A percentile compares a stretch with the other conserved stretches of the same genome.
Conservation (phyloP, 2,329 filamentous ascomycete species). For the Aspergillus sclerotialis region DNA sequence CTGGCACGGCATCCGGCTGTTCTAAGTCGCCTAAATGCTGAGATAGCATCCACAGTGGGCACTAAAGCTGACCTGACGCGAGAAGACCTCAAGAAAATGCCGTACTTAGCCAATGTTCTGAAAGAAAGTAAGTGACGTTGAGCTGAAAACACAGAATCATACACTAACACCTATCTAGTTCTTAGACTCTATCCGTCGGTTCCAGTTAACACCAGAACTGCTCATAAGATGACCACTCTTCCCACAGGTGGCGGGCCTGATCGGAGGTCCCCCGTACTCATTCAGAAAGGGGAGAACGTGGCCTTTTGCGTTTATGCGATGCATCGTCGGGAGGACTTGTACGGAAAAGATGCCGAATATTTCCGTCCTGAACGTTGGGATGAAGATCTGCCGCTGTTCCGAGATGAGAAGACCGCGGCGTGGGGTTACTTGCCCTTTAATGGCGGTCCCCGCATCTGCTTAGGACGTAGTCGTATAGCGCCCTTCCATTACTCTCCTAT, state of each 20-base stretch:
- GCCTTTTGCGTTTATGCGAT: slow-evolving; percentile 62
- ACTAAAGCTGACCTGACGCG: background rate
- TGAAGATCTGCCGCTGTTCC: slow-evolving; percentile 8
- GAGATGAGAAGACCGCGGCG: too few relatives aligned
- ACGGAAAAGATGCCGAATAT: slow-evolving; percentile 36
- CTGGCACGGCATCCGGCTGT: slow-evolving; percentile 6
- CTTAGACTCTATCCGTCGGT: slow-evolving; percentile 38
- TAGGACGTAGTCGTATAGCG: too few relatives aligned
- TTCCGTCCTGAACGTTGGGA: slow-evolving; percentile 47
- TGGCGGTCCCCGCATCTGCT: slow-evolving; percentile 24
- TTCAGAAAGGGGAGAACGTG: slow-evolving; percentile 59
- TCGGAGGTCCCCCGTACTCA: slow-evolving; percentile 50
- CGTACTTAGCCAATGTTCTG: slow-evolving; percentile 9
- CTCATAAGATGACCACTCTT: slow-evolving; percentile 31
- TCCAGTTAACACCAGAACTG: slow-evolving; percentile 33
- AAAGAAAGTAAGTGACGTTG: slow-evolving; percentile 8
- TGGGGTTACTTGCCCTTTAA: slow-evolving; percentile 30
- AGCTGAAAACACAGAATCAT: slow-evolving; percentile 2
- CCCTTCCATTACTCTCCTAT: too few relatives aligned
- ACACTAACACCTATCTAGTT: slow-evolving; percentile 11
- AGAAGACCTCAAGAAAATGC: slow-evolving; percentile 7
- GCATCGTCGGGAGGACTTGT: slow-evolving; percentile 56
- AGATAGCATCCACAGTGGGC: slow-evolving; percentile 1
- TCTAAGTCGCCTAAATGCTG: slow-evolving; percentile 1
- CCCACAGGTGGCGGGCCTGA: slow-evolving; percentile 54